Evolutionary conservation across 331 rosid species (phyloP).

Genomic region (Pyracantha coccinea): DNA sequence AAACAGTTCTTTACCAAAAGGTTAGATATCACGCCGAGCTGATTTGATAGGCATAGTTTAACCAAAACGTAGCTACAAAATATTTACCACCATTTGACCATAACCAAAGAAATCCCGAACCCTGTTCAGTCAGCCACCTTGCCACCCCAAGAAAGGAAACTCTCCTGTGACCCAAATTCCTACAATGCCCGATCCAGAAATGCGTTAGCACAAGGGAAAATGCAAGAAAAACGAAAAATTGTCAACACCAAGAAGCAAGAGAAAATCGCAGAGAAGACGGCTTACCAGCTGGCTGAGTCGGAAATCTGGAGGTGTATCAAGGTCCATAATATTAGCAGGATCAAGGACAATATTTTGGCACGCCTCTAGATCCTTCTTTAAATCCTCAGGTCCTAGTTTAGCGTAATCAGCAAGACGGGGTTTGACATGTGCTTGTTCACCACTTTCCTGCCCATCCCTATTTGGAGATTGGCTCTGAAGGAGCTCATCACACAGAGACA

Average conservation of each 20-base stretch:
- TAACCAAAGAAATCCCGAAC: neutral
- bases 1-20: constrained; percentile 9
- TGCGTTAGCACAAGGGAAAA: neutral
- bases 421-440: constrained; percentile 26
- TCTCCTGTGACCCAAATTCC: constrained; percentile 87
- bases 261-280: neutral
- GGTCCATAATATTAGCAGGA: constrained; percentile 40
- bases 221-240: neutral
- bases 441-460: constrained; percentile 26
- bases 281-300: constrained; percentile 59
- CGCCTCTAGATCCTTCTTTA: constrained; percentile 80
- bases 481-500: constrained; percentile 60
- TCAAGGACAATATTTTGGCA: constrained; percentile 58
- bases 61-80: constrained; percentile 25
- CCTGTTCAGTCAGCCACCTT: constrained; percentile 31
- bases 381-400: constrained; percentile 54
- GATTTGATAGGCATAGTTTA: neutral
- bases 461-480: constrained; percentile 78
- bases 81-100: neutral
- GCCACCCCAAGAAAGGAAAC: constrained; percentile 64
- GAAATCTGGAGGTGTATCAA: constrained; percentile 59
- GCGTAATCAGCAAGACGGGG: constrained; percentile 56
- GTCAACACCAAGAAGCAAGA: neutral
- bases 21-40: neutral
- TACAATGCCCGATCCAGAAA: constrained; percentile 19